A percentile compares a stretch with the other conserved stretches of the same genome.
These are phyloP conservation scores for Coemansia sp. DNA, from an alignment of 192 early-diverging fungal species.

Conservation along the genomic window DNA sequence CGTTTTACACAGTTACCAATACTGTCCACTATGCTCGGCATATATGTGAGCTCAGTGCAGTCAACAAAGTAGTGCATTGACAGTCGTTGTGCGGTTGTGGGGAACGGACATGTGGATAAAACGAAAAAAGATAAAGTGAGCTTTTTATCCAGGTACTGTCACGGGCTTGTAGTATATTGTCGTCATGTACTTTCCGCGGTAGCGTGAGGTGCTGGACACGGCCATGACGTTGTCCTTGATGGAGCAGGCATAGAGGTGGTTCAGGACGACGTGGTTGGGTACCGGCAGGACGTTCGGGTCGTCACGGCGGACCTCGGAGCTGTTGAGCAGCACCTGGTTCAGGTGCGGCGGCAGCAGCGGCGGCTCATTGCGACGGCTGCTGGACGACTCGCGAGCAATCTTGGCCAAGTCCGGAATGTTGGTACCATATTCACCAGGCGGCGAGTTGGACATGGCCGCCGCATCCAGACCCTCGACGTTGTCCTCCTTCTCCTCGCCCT, in stretches of 20 bases:
- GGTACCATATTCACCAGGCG: slow-evolving; percentile 59
- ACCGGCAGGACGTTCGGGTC: slow-evolving; percentile 80
- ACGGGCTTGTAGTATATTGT: slow-evolving; percentile 52
- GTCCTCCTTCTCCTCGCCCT: slow-evolving; percentile 36
- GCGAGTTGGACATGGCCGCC: slow-evolving; percentile 49
- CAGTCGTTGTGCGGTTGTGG: too few relatives aligned
- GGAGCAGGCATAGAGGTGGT: slow-evolving; percentile 93
- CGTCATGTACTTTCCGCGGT: slow-evolving; percentile 78
- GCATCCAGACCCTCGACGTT: slow-evolving; percentile 49
- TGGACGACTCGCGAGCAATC: slow-evolving; percentile 25
- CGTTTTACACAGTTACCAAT: too few relatives aligned
- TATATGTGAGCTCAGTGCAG: too few relatives aligned
- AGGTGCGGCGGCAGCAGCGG: slow-evolving; percentile 89
- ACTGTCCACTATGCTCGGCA: too few relatives aligned
- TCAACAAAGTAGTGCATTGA: too few relatives aligned
- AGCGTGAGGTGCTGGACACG: slow-evolving; percentile 80
- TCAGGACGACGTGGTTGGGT: slow-evolving; percentile 89
- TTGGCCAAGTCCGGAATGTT: slow-evolving; percentile 54
- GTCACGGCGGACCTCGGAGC: slow-evolving; percentile 56
- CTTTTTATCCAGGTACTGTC: background rate
- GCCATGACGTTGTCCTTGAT: slow-evolving; percentile 97
- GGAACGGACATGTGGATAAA: too few relatives aligned
- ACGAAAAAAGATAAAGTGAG: background rate
- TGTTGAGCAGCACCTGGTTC: slow-evolving; percentile 88
- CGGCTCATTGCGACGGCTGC: slow-evolving; percentile 53